These are phyloP conservation scores for Discostella stelligera DNA, from an alignment of 352 stramenopile species.

Conservation along the genomic window DNA sequence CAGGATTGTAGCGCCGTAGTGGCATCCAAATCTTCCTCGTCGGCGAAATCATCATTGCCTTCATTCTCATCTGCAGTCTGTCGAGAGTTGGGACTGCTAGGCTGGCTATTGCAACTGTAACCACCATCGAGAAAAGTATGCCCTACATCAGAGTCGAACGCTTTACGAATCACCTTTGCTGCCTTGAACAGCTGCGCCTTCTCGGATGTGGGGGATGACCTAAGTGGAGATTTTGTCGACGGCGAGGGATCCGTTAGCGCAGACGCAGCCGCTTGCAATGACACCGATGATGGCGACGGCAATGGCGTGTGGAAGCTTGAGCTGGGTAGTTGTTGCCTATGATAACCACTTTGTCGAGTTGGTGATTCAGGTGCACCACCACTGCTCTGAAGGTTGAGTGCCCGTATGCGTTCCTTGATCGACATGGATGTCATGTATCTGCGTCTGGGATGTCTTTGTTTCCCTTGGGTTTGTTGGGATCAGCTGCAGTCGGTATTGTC, in stretches of 20 bases:
- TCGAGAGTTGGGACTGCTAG: not conserved
- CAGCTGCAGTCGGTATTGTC: not conserved
- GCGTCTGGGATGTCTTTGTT: not conserved
- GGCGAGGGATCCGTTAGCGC: not conserved
- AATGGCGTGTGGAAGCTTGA: not conserved
- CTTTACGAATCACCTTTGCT: conserved; percentile 23
- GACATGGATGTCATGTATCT: conserved; percentile 5
- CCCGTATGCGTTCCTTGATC: conserved; percentile 25
- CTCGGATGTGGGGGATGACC: conserved; percentile 3
- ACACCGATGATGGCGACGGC: not conserved
- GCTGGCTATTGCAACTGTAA: not conserved
- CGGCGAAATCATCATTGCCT: not conserved
- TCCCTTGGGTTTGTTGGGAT: not conserved
- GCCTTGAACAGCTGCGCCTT: conserved; percentile 22
- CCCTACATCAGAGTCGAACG: conserved; percentile 7
- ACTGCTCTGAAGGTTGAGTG: conserved; percentile 16
- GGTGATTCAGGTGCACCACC: not conserved
- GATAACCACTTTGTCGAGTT: not conserved
- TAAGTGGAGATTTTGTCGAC: not conserved
- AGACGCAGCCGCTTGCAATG: not conserved
- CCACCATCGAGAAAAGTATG: not conserved
- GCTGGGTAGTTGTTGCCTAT: not conserved
- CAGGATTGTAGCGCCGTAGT: not conserved
- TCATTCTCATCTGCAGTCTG: not conserved
- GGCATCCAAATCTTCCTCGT: not conserved